Base-by-base conservation (phyloP, 2,329 filamentous ascomycete species). In the Pyrenophora teres region DNA sequence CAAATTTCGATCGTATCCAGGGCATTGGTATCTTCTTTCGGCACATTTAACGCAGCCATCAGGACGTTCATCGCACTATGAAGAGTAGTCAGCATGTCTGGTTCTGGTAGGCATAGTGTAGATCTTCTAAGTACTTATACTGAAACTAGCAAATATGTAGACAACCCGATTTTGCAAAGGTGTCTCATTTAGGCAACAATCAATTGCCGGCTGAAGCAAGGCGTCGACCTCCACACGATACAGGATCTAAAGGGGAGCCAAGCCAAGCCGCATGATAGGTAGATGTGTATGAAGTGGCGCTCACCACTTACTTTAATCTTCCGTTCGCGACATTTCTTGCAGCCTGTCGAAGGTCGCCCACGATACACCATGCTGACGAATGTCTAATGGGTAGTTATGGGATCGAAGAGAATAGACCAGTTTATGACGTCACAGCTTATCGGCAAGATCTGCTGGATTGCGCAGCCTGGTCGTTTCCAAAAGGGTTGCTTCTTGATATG, bases 281-380 rank as follows among this genome's bases (percentile, higher is more conserved):
- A 16, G 21, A 25, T 3, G 35, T 46, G 23, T 43, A 40, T 31
- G 41, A 40, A 49, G 12, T 13, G 27, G 3, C 12, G 37, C 23
- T 21, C 7, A 32, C 40, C 13, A 54, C 68, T 49, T 42, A 76
- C 74, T 63, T 74, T 75, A 37, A 76, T 68, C 53, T 76, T 77
- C 40, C 74, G 68, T 42, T 74, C 66, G n/a, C 74, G 68, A 57
- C 74, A 77, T 41, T 58, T 70, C 40, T 62, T 62, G 43, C 69
- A 71, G 5, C 68, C 69, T 10, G 67, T 71, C 7, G 67, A 71
- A 2, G 69, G 69, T 15, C 60, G 63, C 6, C 69, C 69, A 15
- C 69, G 61, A 46, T 71, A 72, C 2, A 72, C 68, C 69, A 72
- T 72, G 15, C 12, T 62, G 42, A 31, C 13, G n/a, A 27, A 18